phyloP scores from a whole-genome alignment of 202 grass and related monocot genomes.

The Eragrostis tef region DNA sequence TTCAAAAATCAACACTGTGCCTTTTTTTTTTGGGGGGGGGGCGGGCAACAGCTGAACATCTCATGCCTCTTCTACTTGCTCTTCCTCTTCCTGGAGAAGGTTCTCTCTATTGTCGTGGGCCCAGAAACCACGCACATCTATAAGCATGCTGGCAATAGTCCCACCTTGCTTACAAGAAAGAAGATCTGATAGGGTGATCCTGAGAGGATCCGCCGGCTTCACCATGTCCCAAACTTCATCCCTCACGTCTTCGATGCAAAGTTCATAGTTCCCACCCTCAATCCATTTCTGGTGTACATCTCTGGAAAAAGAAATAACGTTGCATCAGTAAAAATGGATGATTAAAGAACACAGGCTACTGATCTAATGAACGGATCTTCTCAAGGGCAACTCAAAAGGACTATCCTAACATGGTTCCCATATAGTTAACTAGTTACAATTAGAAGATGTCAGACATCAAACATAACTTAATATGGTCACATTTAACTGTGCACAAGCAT shows the following conservation, averaged over 20 bases:
- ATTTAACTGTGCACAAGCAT: background rate
- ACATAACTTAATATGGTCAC: background rate
- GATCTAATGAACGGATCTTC: background rate
- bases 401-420: background rate
- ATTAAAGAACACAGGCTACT: background rate
- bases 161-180: slow-evolving; percentile 95
- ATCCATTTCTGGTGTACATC: slow-evolving; percentile 99
- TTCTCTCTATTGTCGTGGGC: slow-evolving; percentile 99
- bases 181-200: slow-evolving; percentile 70
- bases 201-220: slow-evolving; percentile 78
- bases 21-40: no score
- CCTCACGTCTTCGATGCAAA: slow-evolving; percentile 96
- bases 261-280: slow-evolving; percentile 94
- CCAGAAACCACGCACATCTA: slow-evolving; percentile 98
- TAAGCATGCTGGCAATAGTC: slow-evolving; percentile 93
- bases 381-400: background rate
- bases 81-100: slow-evolving; percentile 98
- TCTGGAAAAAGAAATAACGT: slow-evolving; percentile 51
- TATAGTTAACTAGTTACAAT: background rate
- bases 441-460: background rate
- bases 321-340: slow-evolving; percentile 34
- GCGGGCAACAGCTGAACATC: slow-evolving; percentile 8
- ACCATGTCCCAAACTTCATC: slow-evolving; percentile 99
- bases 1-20: background rate
- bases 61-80: slow-evolving; percentile 86